Evolutionary conservation across 257 asterid genomes (phyloP), one percentile per base, ranked within the genome.

Genomic region (Phtheirospermum japonicum): DNA sequence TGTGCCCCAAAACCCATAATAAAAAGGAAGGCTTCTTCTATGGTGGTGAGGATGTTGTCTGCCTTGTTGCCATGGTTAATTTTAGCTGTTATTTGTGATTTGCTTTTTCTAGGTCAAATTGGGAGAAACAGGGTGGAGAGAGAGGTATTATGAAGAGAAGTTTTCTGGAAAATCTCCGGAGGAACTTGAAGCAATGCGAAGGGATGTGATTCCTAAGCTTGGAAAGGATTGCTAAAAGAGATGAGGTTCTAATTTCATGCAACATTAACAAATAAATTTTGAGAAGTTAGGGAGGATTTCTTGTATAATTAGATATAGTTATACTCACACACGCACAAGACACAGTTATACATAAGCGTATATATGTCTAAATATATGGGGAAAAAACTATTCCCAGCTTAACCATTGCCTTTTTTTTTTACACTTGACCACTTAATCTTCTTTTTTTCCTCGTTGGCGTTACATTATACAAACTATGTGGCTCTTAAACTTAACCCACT

Each of bases 51-150:
- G 48, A 45, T 30, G 67, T 36, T 43, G 50, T 20, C 57, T 4
- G 56, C 61, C 36, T 57, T 61, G 31, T 17, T 52, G 18, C 42
- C 51, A 13, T 61, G 61, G 48, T 46, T 69, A 45, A 45, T 42
- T 61, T 65, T 45, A 18, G n/a, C 63, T 39, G 49, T 30, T 66
- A 46, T 70, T 19, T 53, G 59, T 63, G 49, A 45, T 56, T 60
- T 75, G 30, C 50, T 65, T 23, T 72, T 66, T 76, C 26, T 57
- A 91, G 99, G 83, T 92, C 72, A 89, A 82, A 71, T 70, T 92
- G 80, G 99, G 99, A 61, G 88, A 75, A 66, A 75, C 96, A 32
- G 99, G 97, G 33, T 92, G 99, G 99, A 89, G 73, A 74, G 97
- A 92, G 66, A 86, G 99, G 82, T 92, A 92, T 74, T 92, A 92